Base-by-base conservation (phyloP, 371 early-diverging fungal species). In the Mucor mucedo region DNA sequence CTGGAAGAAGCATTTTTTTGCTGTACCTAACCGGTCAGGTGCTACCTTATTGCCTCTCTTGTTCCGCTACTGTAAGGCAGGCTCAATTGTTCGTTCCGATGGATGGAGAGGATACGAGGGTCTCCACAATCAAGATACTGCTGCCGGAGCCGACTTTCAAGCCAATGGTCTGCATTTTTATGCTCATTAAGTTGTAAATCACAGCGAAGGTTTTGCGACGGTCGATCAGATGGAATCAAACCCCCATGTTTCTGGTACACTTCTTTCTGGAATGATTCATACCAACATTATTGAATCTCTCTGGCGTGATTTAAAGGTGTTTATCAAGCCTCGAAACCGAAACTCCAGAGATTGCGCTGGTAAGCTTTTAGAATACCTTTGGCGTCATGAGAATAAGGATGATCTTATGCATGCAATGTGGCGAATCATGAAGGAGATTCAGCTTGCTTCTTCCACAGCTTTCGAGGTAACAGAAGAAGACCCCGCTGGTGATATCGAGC, bases 241-340 rank as follows among this genome's bases (percentile, higher is more conserved):
- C 9, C 52, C 9, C 4, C 4, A 3, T 14, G 33, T 32, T 9
- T 8, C 8, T 3, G 5, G 5, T 6, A 33, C 21, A 9, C 42
- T 11, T 5, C 13, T 41, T 21, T 16, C 33, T 4, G 58, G 58
- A n/a, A 3, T 27, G 5, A 32, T 58, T 21, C 41, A 58, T 16
- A 48, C 58, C 13, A 48, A 58, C 21, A 47, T 58, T 0, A 58
- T 58, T 6, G 58, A 58, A 58, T 7, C 35, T 2, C 3, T 48
- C 6, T 58, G 58, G 58, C 5, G 6, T 11, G 9, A 30, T 16
- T 16, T 58, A 0, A 58, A 58, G 27, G 14, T 5, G 1, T 44
- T 14, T 6, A 14, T 58, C 14, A 3, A n/a, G 3, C 45, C 58
- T 21, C 30, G 58, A 10, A 8, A 58, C 27, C 32, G 58, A 0